These are phyloP conservation scores for Suillus lakei DNA, from an alignment of 768 basidiomycete species.

Conservation along the genomic window DNA sequence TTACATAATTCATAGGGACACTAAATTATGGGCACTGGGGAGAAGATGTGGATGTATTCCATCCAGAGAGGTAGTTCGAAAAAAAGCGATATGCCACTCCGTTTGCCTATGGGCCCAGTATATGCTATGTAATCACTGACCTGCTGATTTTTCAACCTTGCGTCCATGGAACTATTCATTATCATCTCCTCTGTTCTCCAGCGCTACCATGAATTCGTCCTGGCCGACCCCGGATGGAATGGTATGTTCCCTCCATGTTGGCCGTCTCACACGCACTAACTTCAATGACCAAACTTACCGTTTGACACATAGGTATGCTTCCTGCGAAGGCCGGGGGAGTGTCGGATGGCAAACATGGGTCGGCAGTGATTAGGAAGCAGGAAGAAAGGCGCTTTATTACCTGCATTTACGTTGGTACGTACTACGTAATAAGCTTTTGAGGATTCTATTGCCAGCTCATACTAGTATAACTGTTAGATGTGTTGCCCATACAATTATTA, in stretches of 20 bases:
- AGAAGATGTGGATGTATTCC: conserved; percentile 69
- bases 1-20: conserved; percentile 82
- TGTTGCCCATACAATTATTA: too few relatives aligned
- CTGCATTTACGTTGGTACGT: too few relatives aligned
- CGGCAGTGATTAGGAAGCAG: conserved; percentile 53
- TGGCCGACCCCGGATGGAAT: conserved; percentile 60
- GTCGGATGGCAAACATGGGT: conserved; percentile 72
- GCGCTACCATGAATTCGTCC: conserved; percentile 74
- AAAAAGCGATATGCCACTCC: conserved; percentile 65
- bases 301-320: conserved; percentile 84
- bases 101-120: conserved; percentile 80
- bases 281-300: conserved; percentile 44
- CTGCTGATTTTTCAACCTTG: conserved; percentile 57
- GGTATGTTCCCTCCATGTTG: conserved; percentile 43
- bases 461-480: too few relatives aligned
- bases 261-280: conserved; percentile 13
- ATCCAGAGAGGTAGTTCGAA: conserved; percentile 90
- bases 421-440: too few relatives aligned
- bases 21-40: conserved; percentile 80
- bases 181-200: conserved; percentile 83
- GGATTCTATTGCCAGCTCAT: too few relatives aligned
- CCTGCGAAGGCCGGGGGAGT: conserved; percentile 79
- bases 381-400: too few relatives aligned
- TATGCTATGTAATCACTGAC: background rate
- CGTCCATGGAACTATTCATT: conserved; percentile 76